Evolutionary conservation across 2,329 filamentous ascomycete species (phyloP).

Genomic region (Stachybotrys chartarum): DNA sequence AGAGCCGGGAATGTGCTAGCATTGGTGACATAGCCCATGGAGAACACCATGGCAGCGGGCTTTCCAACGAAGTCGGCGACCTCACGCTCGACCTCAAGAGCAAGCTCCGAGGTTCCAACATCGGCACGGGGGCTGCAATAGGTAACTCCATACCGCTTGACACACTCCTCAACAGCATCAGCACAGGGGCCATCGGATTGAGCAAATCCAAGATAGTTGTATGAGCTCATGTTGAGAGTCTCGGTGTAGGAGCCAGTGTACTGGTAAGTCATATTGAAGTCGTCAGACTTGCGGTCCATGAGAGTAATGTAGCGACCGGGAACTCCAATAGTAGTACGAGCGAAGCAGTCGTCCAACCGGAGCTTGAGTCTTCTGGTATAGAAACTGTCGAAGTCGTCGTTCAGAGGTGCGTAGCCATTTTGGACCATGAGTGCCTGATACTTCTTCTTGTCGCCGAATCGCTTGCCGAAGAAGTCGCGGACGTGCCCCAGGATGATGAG

Average conservation of each 20-base stretch:
- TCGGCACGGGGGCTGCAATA: constrained; percentile 77
- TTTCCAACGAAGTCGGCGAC: constrained; percentile 92
- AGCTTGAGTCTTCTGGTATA: constrained; percentile 90
- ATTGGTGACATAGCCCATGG: constrained; percentile 98
- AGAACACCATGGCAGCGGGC: constrained; percentile 91
- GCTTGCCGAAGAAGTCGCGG: constrained; percentile 95
- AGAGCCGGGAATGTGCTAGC: constrained; percentile 87
- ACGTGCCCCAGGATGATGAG: constrained; percentile 94
- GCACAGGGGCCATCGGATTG: constrained; percentile 96
- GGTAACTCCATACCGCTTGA: constrained; percentile 80
- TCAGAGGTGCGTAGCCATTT: constrained; percentile 90
- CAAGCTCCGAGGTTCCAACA: constrained; percentile 78
- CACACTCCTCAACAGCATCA: constrained; percentile 79
- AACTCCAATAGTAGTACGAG: constrained; percentile 84
- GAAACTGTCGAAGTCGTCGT: constrained; percentile 98
- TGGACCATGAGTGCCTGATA: constrained; percentile 77
- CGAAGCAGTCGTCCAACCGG: constrained; percentile 95
- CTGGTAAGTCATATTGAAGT: constrained; percentile 86
- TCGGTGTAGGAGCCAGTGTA: constrained; percentile 87
- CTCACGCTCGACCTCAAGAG: constrained; percentile 81
- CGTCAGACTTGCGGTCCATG: constrained; percentile 81
- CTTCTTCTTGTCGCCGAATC: constrained; percentile 73
- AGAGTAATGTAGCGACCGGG: constrained; percentile 91
- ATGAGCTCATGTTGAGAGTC: constrained; percentile 97
- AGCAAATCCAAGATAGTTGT: constrained; percentile 98